Evolutionary conservation across 192 early-diverging fungal species (phyloP), one percentile per base, ranked within the genome.

Genomic region (Umbelopsis ramanniana): DNA sequence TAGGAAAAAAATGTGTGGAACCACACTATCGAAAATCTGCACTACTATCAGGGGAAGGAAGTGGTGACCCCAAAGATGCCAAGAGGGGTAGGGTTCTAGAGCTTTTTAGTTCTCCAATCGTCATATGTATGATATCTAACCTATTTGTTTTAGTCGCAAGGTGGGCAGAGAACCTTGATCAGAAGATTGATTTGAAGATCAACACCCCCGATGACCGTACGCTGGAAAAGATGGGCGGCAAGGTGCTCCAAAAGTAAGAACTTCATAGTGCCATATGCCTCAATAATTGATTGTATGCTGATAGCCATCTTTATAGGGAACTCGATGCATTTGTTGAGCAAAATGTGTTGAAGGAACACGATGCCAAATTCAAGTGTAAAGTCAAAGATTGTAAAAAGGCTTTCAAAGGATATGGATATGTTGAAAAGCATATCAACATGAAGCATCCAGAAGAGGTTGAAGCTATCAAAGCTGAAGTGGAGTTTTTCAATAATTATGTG

Each of bases 331-430:
- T 80, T 69, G 67, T 92, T 11, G 74, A 75, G 69, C 69, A 79
- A 43, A 80, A 86, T 46, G 79, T 90, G 8, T 76, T 81, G 29
- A 89, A 89, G 67, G 91, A 92, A 50, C 90, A 90, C 43, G 93
- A 93, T 66, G 90, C 90, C 67, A 93, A 95, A 80, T 99, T 82
- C 86, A 88, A 95, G 72, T 99, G 97, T 83, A 86, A 83, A 72
- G 72, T 93, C 67, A 72, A 60, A 6, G 75, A 81, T 40, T 99
- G 97, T 83, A 85, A 82, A 21, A 99, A 99, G 87, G 91, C 97
- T 46, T 99, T 99, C 85, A 91, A 93, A 75, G 97, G 94, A 23
- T 87, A 92, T 40, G 91, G 93, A 70, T 99, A 94, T 90, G 95
- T 98, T 23, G 87, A 87, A 78, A 99, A 99, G 81, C 97, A 99